phyloP scores from a whole-genome alignment of 768 basidiomycete species.

The Collybia mongolica region DNA sequence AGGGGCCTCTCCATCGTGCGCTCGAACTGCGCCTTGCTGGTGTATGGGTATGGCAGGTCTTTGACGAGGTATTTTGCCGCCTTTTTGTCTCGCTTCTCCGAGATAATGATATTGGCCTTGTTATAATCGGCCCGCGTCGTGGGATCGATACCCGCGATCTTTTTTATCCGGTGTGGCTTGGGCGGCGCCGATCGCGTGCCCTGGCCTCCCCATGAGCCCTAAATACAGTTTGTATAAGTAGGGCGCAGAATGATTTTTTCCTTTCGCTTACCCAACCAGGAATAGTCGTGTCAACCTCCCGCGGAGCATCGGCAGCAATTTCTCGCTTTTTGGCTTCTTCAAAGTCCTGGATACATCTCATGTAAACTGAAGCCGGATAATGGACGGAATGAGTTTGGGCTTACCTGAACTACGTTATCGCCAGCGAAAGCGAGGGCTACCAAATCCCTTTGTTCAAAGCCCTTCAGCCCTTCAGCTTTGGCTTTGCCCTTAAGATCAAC shows the following conservation, averaged over 20 bases:
- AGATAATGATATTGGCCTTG: conserved; percentile 91
- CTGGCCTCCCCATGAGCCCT: conserved; percentile 92
- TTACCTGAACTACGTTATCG: conserved; percentile 90
- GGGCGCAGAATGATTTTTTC: neutral
- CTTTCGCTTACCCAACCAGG: conserved; percentile 83
- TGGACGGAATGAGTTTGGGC: conserved; percentile 17
- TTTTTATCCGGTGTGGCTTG: conserved; percentile 75
- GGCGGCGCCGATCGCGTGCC: conserved; percentile 62
- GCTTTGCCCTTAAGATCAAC: conserved; percentile 41
- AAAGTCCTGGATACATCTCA: conserved; percentile 61
- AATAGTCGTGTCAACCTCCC: conserved; percentile 84
- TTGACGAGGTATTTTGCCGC: conserved; percentile 86
- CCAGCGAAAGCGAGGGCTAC: conserved; percentile 96
- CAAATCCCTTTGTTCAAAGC: conserved; percentile 88
- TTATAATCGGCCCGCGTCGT: conserved; percentile 78
- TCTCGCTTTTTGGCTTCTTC: conserved; percentile 79
- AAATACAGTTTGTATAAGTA: conserved; percentile 6
- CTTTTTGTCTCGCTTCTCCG: conserved; percentile 94
- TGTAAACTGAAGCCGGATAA: neutral
- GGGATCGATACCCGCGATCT: conserved; percentile 79
- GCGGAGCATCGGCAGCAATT: conserved; percentile 85
- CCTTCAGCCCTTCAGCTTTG: conserved; percentile 48
- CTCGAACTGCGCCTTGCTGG: conserved; percentile 91
- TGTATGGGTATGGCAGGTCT: conserved; percentile 94
- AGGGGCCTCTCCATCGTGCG: conserved; percentile 77